Conservation (phyloP, 257 asterid species). For the Avicennia marina region DNA sequence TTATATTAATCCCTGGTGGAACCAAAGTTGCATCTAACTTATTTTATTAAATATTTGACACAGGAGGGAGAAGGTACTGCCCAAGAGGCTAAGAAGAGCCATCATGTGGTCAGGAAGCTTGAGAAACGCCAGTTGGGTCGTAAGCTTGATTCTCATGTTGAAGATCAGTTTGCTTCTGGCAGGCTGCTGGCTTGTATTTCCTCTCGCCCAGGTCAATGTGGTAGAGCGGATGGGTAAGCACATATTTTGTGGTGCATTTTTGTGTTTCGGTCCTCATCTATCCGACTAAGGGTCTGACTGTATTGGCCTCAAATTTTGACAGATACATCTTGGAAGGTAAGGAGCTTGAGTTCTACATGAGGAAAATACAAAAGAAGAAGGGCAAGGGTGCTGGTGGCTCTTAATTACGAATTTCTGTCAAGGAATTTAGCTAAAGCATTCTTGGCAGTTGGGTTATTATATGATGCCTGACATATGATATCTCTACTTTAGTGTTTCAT, state of each 20-base stretch:
- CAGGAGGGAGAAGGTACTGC: slow-evolving; percentile 36
- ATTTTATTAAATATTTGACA: too few relatives aligned
- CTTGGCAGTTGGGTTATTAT: too few relatives aligned
- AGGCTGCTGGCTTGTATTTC: slow-evolving; percentile 55
- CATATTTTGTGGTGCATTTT: too few relatives aligned
- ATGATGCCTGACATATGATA: too few relatives aligned
- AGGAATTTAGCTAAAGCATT: too few relatives aligned
- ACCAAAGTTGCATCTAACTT: too few relatives aligned
- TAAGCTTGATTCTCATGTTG: slow-evolving; percentile 54
- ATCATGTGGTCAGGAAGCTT: slow-evolving; percentile 48
- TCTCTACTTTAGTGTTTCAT: too few relatives aligned
- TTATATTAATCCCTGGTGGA: too few relatives aligned
- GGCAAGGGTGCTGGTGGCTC: slow-evolving; percentile 29
- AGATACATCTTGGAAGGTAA: slow-evolving; percentile 35
- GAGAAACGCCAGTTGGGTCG: slow-evolving; percentile 58
- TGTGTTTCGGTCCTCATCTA: too few relatives aligned
- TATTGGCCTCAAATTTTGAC: too few relatives aligned
- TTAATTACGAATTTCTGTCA: too few relatives aligned
- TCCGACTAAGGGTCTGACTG: too few relatives aligned
- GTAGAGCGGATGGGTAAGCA: slow-evolving; percentile 54
- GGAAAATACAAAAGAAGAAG: slow-evolving; percentile 34
- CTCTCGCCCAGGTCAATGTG: slow-evolving; percentile 68
- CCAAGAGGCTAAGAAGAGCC: slow-evolving; percentile 58
- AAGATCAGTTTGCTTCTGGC: slow-evolving; percentile 57
- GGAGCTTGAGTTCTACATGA: slow-evolving; percentile 38